phyloP scores from a whole-genome alignment of 1,284 basidiomycete species.

The Naganishia albida region DNA sequence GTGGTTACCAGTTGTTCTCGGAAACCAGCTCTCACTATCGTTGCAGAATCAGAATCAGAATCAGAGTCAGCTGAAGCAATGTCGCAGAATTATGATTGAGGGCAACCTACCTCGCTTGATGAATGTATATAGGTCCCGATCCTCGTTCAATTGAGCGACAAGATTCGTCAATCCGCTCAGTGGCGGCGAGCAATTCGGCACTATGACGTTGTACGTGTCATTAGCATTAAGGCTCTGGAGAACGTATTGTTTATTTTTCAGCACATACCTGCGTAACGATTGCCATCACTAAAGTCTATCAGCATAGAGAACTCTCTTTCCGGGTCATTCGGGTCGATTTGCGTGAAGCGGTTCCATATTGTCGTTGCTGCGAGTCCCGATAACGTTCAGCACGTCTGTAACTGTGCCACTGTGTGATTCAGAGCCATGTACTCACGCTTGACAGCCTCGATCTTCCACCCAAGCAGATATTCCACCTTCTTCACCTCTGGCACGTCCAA shows the following conservation, averaged over 20 bases:
- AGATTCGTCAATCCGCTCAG: constrained; percentile 44
- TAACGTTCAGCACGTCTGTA: too few relatives aligned
- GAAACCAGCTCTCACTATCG: too few relatives aligned
- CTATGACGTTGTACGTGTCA: constrained; percentile 33
- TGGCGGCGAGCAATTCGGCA: constrained; percentile 49
- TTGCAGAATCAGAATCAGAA: too few relatives aligned
- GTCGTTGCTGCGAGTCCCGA: constrained; percentile 2
- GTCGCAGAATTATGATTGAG: too few relatives aligned
- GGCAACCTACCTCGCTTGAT: constrained; percentile 46
- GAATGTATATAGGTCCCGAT: constrained; percentile 49
- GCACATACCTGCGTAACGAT: constrained; percentile 66
- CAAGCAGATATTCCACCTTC: constrained; percentile 63
- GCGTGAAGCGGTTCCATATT: constrained; percentile 57
- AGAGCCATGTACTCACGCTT: constrained; percentile 55
- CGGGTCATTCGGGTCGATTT: constrained; percentile 63
- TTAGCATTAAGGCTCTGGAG: not conserved
- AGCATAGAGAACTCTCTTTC: constrained; percentile 72
- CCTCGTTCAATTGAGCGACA: constrained; percentile 47
- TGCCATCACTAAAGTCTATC: constrained; percentile 65
- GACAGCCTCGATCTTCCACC: constrained; percentile 72
- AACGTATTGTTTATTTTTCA: not conserved
- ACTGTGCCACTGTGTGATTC: not conserved
- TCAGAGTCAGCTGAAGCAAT: too few relatives aligned
- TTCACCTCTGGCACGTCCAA: constrained; percentile 62
- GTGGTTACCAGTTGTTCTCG: too few relatives aligned